phyloP scores from a whole-genome alignment of 2,329 filamentous ascomycete genomes.

The Chaetomium sp. region DNA sequence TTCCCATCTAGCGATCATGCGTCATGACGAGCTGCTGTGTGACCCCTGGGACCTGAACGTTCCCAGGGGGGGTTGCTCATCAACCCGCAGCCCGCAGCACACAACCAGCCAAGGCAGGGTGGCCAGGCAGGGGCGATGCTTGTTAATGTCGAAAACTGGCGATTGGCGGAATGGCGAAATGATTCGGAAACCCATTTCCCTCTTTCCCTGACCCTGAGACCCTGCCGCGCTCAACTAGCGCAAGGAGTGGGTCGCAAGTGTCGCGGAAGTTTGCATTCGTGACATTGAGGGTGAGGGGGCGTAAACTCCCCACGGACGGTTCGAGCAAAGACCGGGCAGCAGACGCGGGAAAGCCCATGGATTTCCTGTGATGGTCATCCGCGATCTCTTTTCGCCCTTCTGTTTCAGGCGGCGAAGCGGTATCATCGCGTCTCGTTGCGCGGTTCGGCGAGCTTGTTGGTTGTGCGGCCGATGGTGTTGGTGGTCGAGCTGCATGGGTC shows the following conservation, averaged over 20 bases:
- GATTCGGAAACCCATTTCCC: slow-evolving; percentile 5
- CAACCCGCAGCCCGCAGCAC: too few relatives aligned
- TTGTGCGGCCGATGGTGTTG: slow-evolving; percentile 3
- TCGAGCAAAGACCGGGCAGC: too few relatives aligned
- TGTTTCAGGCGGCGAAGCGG: not conserved
- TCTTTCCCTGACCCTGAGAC: not conserved
- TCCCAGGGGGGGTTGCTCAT: not conserved
- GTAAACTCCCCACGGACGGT: too few relatives aligned
- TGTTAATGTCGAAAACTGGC: not conserved
- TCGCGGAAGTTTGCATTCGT: not conserved
- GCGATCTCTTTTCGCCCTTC: not conserved
- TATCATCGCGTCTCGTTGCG: not conserved
- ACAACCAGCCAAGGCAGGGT: not conserved
- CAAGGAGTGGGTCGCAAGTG: too few relatives aligned
- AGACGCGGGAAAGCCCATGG: not conserved
- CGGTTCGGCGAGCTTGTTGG: slow-evolving; percentile 3
- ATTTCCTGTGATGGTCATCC: not conserved
- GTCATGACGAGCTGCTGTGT: slow-evolving; percentile 3
- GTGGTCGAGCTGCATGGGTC: slow-evolving; percentile 1
- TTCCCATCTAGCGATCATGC: not conserved
- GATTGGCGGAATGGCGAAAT: slow-evolving; percentile 10
- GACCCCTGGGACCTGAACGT: not conserved
- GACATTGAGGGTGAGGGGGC: not conserved
- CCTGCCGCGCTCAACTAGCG: not conserved
- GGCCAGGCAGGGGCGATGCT: not conserved